Percentiles rank a stretch among this genome's conserved stretches.
Evolutionary conservation across 2,329 filamentous ascomycete genomes (phyloP).

Genomic region (Xylariomycetidae sp.): DNA sequence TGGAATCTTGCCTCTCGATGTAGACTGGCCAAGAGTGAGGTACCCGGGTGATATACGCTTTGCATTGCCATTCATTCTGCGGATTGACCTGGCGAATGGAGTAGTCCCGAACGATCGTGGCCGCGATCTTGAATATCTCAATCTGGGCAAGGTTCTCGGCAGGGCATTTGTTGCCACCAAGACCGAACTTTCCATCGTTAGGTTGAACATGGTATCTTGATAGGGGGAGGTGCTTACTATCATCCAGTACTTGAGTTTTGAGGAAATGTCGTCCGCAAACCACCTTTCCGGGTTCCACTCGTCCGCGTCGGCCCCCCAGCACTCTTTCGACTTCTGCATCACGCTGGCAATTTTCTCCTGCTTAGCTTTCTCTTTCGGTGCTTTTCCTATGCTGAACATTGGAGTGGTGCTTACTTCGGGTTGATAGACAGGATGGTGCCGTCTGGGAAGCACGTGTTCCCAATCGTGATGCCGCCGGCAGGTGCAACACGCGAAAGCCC

Average conservation of each 20-base stretch:
- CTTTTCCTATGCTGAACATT: background rate
- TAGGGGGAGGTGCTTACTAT: background rate
- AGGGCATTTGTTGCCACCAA: conserved; percentile 14
- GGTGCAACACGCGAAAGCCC: conserved; percentile 22
- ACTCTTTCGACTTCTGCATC: conserved; percentile 21
- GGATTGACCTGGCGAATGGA: conserved; percentile 16
- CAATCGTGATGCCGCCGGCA: conserved; percentile 20
- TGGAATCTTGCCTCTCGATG: too few relatives aligned
- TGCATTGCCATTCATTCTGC: conserved; percentile 19
- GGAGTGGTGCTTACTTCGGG: too few relatives aligned
- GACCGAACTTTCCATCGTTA: conserved; percentile 11
- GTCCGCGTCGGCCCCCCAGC: conserved; percentile 10
- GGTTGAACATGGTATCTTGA: too few relatives aligned
- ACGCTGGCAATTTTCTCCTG: too few relatives aligned
- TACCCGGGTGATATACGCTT: conserved; percentile 19
- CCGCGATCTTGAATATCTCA: conserved; percentile 14
- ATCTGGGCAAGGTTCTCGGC: conserved; percentile 15
- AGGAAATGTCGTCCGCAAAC: conserved; percentile 7
- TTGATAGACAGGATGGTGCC: conserved; percentile 22
- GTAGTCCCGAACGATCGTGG: conserved; percentile 14
- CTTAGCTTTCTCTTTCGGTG: too few relatives aligned
- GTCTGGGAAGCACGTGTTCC: conserved; percentile 20
- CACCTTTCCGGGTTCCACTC: conserved; percentile 19
- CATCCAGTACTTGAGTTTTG: background rate
- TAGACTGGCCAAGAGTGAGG: conserved; percentile 19